Conservation (phyloP, 1,284 basidiomycete species). For the Irpex lacteus region DNA sequence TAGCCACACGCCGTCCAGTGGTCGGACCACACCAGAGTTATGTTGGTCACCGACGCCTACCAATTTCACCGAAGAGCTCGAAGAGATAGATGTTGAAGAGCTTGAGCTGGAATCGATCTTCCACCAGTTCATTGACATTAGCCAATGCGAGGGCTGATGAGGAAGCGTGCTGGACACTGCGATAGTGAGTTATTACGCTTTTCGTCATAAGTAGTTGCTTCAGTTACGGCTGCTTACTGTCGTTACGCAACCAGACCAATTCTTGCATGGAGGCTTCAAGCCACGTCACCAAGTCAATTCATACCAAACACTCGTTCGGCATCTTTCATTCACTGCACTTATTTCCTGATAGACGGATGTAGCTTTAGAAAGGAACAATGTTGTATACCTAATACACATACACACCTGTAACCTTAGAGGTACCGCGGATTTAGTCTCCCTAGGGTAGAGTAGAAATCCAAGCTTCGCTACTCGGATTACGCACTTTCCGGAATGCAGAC, state of each 20-base stretch:
- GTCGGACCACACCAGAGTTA: neutral
- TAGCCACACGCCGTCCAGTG: neutral
- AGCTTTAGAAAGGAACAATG: neutral
- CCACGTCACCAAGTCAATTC: neutral
- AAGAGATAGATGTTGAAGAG: neutral
- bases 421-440: neutral
- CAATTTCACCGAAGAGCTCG: neutral
- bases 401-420: neutral
- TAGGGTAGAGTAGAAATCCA: no score
- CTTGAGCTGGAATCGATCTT: constrained; percentile 3
- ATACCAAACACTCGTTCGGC: neutral
- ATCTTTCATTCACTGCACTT: neutral
- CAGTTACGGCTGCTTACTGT: neutral
- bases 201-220: neutral
- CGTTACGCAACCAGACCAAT: neutral
- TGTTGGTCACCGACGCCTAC: neutral
- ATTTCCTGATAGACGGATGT: neutral
- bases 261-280: neutral
- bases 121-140: constrained; percentile 4
- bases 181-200: neutral
- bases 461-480: no score
- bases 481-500: neutral
- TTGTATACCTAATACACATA: neutral
- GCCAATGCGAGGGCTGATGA: constrained; percentile 10
- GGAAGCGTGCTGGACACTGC: constrained; percentile 15